A percentile compares a stretch with the other conserved stretches of the same genome.
Evolutionary conservation across 1,284 basidiomycete species (phyloP).

Genomic region (Phellopilus nigrolimitatus): DNA sequence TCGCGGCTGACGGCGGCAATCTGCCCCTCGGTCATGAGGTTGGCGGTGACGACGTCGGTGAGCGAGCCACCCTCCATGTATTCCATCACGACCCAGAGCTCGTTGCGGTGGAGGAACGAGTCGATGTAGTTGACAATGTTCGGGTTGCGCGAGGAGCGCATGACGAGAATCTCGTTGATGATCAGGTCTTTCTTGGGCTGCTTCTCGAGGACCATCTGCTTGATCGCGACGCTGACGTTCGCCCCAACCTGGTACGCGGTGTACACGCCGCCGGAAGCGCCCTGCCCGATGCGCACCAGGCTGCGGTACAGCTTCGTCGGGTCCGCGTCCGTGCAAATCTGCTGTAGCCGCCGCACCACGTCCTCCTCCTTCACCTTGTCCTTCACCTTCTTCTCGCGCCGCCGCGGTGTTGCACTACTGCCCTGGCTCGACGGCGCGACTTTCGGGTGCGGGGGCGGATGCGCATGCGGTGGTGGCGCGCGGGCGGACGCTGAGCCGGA

Average conservation of each 20-base stretch:
- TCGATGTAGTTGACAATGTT: too few relatives aligned
- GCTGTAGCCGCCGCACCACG: slow-evolving; percentile 85
- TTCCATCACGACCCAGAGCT: too few relatives aligned
- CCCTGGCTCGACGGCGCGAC: slow-evolving; percentile 28
- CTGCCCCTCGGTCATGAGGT: too few relatives aligned
- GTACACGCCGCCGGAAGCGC: slow-evolving; percentile 97
- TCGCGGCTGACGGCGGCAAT: too few relatives aligned
- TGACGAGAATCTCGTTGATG: too few relatives aligned
- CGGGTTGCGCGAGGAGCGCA: too few relatives aligned
- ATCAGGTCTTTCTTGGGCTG: too few relatives aligned
- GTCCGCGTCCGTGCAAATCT: slow-evolving; percentile 97
- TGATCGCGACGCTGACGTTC: slow-evolving; percentile 94
- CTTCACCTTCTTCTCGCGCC: slow-evolving; percentile 81
- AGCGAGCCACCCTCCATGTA: too few relatives aligned
- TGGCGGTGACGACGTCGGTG: too few relatives aligned
- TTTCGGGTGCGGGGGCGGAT: slow-evolving; percentile 11
- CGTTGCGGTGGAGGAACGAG: too few relatives aligned
- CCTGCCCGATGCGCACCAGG: slow-evolving; percentile 96
- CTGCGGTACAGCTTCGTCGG: slow-evolving; percentile 91
- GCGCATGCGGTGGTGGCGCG: too few relatives aligned
- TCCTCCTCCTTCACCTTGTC: slow-evolving; percentile 84
- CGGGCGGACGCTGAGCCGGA: too few relatives aligned
- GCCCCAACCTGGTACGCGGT: slow-evolving; percentile 96
- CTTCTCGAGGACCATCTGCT: slow-evolving; percentile 99
- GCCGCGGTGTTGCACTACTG: slow-evolving; percentile 74